Evolutionary conservation across 2,329 filamentous ascomycete genomes (phyloP).

Genomic region (Dactylellina drechsleri): DNA sequence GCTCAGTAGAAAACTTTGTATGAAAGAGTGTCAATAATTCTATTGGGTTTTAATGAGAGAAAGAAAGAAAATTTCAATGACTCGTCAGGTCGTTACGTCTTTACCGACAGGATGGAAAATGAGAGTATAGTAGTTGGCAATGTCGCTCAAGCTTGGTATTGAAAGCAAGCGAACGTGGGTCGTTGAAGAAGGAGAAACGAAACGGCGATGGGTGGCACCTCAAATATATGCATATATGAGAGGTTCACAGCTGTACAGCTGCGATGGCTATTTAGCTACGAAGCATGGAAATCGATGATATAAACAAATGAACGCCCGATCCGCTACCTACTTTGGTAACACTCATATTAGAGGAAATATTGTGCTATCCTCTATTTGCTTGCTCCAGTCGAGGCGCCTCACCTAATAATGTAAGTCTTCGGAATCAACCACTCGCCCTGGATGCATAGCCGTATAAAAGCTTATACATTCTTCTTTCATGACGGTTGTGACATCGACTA

Average conservation of each 20-base stretch:
- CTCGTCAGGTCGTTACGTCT: slow-evolving; percentile 1
- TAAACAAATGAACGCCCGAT: not conserved
- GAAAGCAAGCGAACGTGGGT: not conserved
- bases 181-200: slow-evolving; percentile 17
- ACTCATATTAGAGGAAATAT: not conserved
- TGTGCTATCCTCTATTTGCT: slow-evolving; percentile 13
- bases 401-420: slow-evolving; percentile 8
- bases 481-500: not conserved
- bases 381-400: slow-evolving; percentile 12
- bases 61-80: too few relatives aligned
- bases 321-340: not conserved
- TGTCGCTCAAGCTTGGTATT: slow-evolving; percentile 3
- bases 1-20: not conserved
- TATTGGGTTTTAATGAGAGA: not conserved
- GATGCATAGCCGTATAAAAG: slow-evolving; percentile 19
- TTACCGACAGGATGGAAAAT: slow-evolving; percentile 8
- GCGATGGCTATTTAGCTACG: too few relatives aligned
- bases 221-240: not conserved
- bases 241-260: too few relatives aligned
- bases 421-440: slow-evolving; percentile 33
- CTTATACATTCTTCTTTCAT: slow-evolving; percentile 26
- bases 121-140: slow-evolving; percentile 28
- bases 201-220: not conserved
- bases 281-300: not conserved
- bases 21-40: not conserved